Base-by-base conservation (phyloP, 106 monocot species). In the Platanthera zijinensis region DNA sequence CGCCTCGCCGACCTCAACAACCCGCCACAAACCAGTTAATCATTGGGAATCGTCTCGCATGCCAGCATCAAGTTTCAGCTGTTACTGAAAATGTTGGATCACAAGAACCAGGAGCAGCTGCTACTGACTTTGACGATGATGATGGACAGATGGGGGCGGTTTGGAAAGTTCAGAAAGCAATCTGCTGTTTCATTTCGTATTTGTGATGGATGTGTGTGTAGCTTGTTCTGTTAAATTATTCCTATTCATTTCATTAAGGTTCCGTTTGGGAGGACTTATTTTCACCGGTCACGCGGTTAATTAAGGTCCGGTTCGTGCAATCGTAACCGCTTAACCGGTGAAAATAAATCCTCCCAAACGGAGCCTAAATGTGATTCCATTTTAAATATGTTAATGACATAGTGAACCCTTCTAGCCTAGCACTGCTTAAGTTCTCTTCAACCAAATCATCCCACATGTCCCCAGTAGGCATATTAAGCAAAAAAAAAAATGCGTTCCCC, bases 91-190 rank as follows among this genome's bases (percentile, higher is more conserved):
- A 94, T 80, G 79, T 80, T 53, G 80, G 75, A 22, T 46, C 80
- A n/a, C 89, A 89, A 75, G 90, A 83, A 78, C 62, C 75, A 78
- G 86, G 82, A 57, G 49, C 89, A 77, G 85, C 83, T 91, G 68
- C 87, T 76, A 85, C 83, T 74, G 91, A 94, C 64, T 82, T 94
- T 76, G 94, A 94, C 82, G 94, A 94, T 74, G 94, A 94, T 77
- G 94, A 94, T 77, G 94, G 25, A 25, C 25, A 25, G 25, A 39
- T 39, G 3, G 94, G 51, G 91, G 91, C 76, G 93, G 93, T 46
- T 82, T 94, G 90, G 93, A 90, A 71, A 78, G 93, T 85, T 3
- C 39, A 66, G 10, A 6, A 32, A 30, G 11, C 32, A 13, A 30
- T 12, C 11, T 32, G 66, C 66, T 30, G 11, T 32, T 32, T 66